These are phyloP conservation scores for Papiliotrema terrestris DNA, from an alignment of 1,284 basidiomycete species.

Conservation along the genomic window DNA sequence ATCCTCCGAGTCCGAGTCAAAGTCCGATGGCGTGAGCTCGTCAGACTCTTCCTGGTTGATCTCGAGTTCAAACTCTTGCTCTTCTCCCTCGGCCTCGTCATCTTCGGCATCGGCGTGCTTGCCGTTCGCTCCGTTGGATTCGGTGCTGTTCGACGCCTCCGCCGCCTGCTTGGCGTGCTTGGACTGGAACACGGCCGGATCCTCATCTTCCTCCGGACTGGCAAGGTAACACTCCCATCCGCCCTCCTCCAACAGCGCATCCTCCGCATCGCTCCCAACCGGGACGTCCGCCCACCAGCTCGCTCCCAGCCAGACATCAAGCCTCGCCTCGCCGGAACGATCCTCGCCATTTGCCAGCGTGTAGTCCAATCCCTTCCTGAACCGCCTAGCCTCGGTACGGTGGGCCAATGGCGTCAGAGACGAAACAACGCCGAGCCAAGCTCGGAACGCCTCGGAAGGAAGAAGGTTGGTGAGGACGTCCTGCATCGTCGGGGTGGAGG, in stretches of 20 bases:
- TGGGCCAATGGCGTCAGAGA: constrained; percentile 71
- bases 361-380: constrained; percentile 91
- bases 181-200: constrained; percentile 88
- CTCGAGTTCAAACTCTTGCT: constrained; percentile 45
- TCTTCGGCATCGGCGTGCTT: not conserved
- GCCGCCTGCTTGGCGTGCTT: constrained; percentile 30
- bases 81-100: constrained; percentile 15
- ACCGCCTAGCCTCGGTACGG: constrained; percentile 74
- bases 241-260: constrained; percentile 62
- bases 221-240: constrained; percentile 99
- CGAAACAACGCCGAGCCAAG: constrained; percentile 81
- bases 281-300: constrained; percentile 64
- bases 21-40: constrained; percentile 48
- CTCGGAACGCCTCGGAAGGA: constrained; percentile 77
- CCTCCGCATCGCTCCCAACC: constrained; percentile 49
- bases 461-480: constrained; percentile 65
- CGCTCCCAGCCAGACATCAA: constrained; percentile 86
- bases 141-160: not conserved
- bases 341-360: constrained; percentile 89
- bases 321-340: constrained; percentile 61
- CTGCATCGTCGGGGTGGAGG: constrained; percentile 55
- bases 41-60: constrained; percentile 49
- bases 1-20: constrained; percentile 56
- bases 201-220: constrained; percentile 85
- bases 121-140: constrained; percentile 8